A percentile compares a stretch with the other conserved stretches of the same genome.
These are phyloP conservation scores for Lodderomyces elongisporus DNA, from an alignment of 1,139 yeast species.

Conservation along the genomic window DNA sequence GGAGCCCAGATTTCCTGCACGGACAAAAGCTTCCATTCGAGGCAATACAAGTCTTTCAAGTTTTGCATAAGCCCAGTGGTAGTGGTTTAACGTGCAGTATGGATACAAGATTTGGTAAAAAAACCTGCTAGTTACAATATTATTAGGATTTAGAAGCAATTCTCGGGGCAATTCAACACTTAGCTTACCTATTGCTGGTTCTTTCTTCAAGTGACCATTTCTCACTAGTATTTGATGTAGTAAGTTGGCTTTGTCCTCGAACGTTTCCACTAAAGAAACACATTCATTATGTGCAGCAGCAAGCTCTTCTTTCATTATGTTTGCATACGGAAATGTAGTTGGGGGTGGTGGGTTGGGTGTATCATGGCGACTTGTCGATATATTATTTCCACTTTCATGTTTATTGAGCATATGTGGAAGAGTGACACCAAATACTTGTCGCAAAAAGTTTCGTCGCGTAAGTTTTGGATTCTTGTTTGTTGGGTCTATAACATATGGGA, in stretches of 20 bases:
- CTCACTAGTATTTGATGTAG: constrained; percentile 8
- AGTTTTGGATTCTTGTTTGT: constrained; percentile 53
- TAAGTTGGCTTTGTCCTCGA: constrained; percentile 13
- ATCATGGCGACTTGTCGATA: not conserved
- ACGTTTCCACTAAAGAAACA: constrained; percentile 12
- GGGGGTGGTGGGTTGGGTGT: not conserved
- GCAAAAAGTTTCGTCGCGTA: constrained; percentile 51
- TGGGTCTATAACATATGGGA: constrained; percentile 65
- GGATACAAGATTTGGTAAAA: constrained; percentile 29
- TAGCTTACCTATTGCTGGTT: constrained; percentile 10
- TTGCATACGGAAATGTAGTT: not conserved
- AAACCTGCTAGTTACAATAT: constrained; percentile 25
- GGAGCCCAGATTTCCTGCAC: not conserved
- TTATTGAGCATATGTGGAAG: constrained; percentile 17
- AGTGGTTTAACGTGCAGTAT: constrained; percentile 37
- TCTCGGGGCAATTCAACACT: constrained; percentile 8
- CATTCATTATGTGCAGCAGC: constrained; percentile 15
- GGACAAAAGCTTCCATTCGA: constrained; percentile 12
- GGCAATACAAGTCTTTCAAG: constrained; percentile 33
- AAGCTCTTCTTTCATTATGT: constrained; percentile 11
- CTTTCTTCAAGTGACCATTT: constrained; percentile 4
- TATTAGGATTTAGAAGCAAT: constrained; percentile 6
- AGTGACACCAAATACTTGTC: constrained; percentile 28
- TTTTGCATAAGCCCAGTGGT: constrained; percentile 44
- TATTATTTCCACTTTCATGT: not conserved